Evolutionary conservation across 2,329 filamentous ascomycete species (phyloP).

Genomic region (Tolypocladium endophyticum): DNA sequence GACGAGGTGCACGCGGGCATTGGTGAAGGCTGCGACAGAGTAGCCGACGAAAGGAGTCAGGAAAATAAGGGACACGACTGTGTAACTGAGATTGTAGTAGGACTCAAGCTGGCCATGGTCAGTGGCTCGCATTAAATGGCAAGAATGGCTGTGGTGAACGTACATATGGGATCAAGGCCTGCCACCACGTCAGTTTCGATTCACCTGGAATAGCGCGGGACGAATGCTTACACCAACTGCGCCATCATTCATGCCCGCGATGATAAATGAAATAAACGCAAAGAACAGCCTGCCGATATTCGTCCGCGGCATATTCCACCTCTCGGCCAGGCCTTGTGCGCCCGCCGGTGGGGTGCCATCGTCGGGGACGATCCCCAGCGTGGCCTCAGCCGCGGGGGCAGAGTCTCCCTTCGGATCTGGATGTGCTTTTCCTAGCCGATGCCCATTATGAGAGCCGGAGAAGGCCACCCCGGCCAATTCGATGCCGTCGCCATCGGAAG

Average conservation of each 20-base stretch:
- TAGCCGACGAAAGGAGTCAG: slow-evolving; percentile 55
- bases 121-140: not conserved
- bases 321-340: slow-evolving; percentile 16
- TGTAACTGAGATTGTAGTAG: slow-evolving; percentile 50
- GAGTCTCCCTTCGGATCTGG: not conserved
- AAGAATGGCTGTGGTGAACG: not conserved
- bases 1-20: slow-evolving; percentile 47
- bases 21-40: slow-evolving; percentile 47
- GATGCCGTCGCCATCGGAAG: not conserved
- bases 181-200: not conserved
- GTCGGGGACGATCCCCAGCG: not conserved
- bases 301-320: slow-evolving; percentile 24
- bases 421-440: no score
- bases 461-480: not conserved
- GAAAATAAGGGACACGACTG: slow-evolving; percentile 52
- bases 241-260: slow-evolving; percentile 54
- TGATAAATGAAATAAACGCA: slow-evolving; percentile 47
- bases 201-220: not conserved
- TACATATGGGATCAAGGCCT: slow-evolving; percentile 26
- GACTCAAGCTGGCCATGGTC: slow-evolving; percentile 37
- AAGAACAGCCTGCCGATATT: slow-evolving; percentile 22
- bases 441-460: not conserved
- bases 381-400: not conserved
- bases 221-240: slow-evolving; percentile 40
- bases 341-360: not conserved